Evolutionary conservation across 1,139 yeast species (phyloP), one percentile per base, ranked within the genome.

Genomic region (Debaryomyces nepalensis): DNA sequence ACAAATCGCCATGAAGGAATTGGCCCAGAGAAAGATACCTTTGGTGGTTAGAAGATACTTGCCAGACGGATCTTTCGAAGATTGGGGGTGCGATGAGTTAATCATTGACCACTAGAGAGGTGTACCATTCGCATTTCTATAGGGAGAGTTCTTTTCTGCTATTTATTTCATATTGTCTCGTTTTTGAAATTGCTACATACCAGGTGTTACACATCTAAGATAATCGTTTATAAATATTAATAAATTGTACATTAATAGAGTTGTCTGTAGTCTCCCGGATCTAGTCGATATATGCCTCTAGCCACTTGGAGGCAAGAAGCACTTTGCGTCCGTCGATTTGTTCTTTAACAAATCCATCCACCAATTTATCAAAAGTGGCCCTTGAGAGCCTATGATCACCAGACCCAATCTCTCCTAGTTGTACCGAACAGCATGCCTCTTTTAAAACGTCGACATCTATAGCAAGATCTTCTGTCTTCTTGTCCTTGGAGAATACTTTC

Each of bases 81-180:
- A 93, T 64, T 93, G 99, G 99, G 96, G 97, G 37, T 95, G 97
- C 60, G 98, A 93, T 65, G 99, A 93, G 70, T 79, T 93, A 59
- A 90, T 93, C 61, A 88, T 90, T 48, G 98, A 93, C 22, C 37
- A 34, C 11, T 34, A 18, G 18, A 12, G 5, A 4, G 16, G 8
- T 10, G n/a, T n/a, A n/a, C n/a, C n/a, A n/a, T n/a, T n/a, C 18
- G 24, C n/a, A n/a, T 26, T 15, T 10, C 34, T n/a, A n/a, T n/a
- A n/a, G n/a, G n/a, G n/a, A n/a, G n/a, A n/a, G n/a, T n/a, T n/a
- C 24, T 31, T 9, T 8, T 30, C 15, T 21, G 16, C 10, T 37
- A 18, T 37, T 37, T 30, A 30, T 29, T 37, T 29, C 33, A 30
- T 20, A 24, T 9, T 21, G n/a, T 16, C 23, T 15, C 31, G 16